Percentiles rank a stretch among this genome's conserved stretches.
Evolutionary conservation across 352 stramenopile species (phyloP).

Genomic region (Pythium myriotylum): DNA sequence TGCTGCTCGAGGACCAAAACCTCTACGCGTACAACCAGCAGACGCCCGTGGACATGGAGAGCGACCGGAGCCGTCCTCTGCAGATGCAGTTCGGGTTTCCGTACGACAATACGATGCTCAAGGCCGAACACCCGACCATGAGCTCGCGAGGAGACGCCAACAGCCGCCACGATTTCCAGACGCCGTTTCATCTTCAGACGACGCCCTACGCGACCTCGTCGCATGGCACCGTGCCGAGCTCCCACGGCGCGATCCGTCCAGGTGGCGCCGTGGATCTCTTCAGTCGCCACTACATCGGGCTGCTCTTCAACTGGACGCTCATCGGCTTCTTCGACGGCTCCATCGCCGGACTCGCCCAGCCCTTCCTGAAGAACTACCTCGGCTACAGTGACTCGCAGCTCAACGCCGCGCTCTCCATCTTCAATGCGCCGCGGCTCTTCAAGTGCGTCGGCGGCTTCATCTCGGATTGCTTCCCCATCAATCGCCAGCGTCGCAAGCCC

Average conservation of each 20-base stretch:
- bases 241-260: not conserved
- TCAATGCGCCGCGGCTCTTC: constrained; percentile 19
- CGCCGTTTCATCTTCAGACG: not conserved
- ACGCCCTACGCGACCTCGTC: constrained; percentile 2
- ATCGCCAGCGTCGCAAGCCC: constrained; percentile 30
- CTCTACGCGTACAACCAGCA: constrained; percentile 12
- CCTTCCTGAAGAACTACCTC: constrained; percentile 32
- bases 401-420: constrained; percentile 4
- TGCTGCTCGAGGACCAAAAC: constrained; percentile 17
- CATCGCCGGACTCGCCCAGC: constrained; percentile 9
- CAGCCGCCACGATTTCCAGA: not conserved
- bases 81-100: not conserved
- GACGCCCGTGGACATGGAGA: not conserved
- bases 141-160: not conserved
- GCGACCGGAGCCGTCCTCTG: not conserved
- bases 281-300: constrained; percentile 1
- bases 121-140: not conserved
- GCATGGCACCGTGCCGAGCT: not conserved
- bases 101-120: not conserved
- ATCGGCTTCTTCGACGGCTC: constrained; percentile 31
- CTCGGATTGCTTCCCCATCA: constrained; percentile 28
- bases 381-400: constrained; percentile 7
- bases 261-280: not conserved
- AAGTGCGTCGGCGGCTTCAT: constrained; percentile 34
- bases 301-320: constrained; percentile 29